Evolutionary conservation across 1,139 yeast genomes (phyloP).

Genomic region (Wickerhamiella infanticola): DNA sequence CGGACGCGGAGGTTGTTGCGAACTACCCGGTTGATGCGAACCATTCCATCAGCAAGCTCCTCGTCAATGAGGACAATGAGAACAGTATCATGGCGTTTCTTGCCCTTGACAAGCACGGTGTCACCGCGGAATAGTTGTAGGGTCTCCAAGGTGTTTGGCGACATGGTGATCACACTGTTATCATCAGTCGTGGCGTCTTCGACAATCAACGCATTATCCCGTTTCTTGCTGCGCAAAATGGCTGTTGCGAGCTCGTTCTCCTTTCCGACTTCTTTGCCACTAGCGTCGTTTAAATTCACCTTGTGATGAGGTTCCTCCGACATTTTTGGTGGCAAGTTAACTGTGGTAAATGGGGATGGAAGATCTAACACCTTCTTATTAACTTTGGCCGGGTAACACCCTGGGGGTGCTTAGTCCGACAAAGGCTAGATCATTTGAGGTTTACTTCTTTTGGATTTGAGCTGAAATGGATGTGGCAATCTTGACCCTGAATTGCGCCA

Average conservation of each 20-base stretch:
- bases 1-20: slow-evolving; percentile 90
- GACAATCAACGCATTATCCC: slow-evolving; percentile 82
- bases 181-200: slow-evolving; percentile 97
- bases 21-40: slow-evolving; percentile 87
- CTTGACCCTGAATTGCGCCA: slow-evolving; percentile 11
- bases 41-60: slow-evolving; percentile 91
- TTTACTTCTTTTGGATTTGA: neutral
- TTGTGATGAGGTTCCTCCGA: slow-evolving; percentile 3
- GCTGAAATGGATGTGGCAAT: slow-evolving; percentile 1
- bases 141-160: slow-evolving; percentile 88
- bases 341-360: neutral
- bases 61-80: slow-evolving; percentile 92
- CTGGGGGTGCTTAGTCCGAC: neutral
- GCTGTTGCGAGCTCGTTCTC: slow-evolving; percentile 96
- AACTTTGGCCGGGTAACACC: neutral
- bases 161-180: slow-evolving; percentile 89
- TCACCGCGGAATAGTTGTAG: slow-evolving; percentile 95
- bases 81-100: slow-evolving; percentile 97
- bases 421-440: neutral
- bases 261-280: slow-evolving; percentile 34
- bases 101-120: slow-evolving; percentile 92
- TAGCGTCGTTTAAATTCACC: slow-evolving; percentile 27
- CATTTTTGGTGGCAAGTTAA: slow-evolving; percentile 2
- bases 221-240: slow-evolving; percentile 92
- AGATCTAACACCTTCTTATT: neutral